phyloP scores from a whole-genome alignment of 176 grass and related monocot genomes.

The Zoysia pacifica region DNA sequence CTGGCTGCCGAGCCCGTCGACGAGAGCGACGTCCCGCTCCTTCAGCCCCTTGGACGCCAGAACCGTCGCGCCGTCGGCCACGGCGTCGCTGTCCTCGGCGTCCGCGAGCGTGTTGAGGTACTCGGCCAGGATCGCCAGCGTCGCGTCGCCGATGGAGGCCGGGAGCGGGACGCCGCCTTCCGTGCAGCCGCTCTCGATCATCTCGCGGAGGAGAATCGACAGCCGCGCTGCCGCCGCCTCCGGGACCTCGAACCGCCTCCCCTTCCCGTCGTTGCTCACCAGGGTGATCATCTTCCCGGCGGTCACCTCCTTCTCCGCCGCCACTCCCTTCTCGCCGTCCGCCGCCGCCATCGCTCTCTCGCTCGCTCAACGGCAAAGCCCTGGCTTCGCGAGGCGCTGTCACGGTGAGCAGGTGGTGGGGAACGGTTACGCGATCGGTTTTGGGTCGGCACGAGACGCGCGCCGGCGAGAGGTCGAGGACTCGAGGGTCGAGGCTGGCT shows the following conservation, averaged over 20 bases:
- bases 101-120: slow-evolving; percentile 1
- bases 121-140: neutral
- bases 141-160: neutral
- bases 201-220: neutral
- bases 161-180: neutral
- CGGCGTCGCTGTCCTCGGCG: neutral
- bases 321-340: neutral
- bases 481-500: too few species aligned
- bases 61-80: neutral
- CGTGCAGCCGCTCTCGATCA: neutral
- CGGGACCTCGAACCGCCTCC: neutral
- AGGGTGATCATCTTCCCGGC: neutral
- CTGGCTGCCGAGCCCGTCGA: neutral
- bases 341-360: neutral
- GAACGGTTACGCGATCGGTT: too few species aligned
- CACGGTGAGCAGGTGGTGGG: neutral
- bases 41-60: neutral
- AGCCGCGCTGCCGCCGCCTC: neutral
- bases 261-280: neutral
- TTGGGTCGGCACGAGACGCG: too few species aligned
- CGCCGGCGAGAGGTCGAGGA: too few species aligned
- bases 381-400: neutral
- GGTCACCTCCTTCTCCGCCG: neutral
- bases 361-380: neutral
- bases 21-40: neutral